These are phyloP conservation scores for Zygosaccharomyces sapae DNA, from an alignment of 1,139 yeast species.

Conservation along the genomic window DNA sequence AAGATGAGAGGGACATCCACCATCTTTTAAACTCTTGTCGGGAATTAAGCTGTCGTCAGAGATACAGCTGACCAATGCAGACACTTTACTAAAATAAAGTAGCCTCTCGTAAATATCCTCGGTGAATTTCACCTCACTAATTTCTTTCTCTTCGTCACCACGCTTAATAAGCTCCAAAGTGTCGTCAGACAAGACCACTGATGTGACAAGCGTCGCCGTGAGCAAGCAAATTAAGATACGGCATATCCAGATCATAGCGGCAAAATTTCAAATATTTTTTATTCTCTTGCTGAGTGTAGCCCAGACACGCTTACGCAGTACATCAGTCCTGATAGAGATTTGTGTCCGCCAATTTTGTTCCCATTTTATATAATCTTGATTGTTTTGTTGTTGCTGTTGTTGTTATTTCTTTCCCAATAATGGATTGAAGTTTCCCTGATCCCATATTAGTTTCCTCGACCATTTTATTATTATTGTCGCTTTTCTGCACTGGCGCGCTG, in stretches of 20 bases:
- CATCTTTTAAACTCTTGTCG: slow-evolving; percentile 25
- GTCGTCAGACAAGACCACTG: slow-evolving; percentile 1
- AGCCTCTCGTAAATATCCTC: slow-evolving; percentile 27
- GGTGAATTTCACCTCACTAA: slow-evolving; percentile 12
- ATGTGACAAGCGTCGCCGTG: neutral
- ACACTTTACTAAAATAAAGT: slow-evolving; percentile 33
- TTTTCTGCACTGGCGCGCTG: slow-evolving; percentile 4
- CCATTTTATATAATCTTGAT: slow-evolving; percentile 1
- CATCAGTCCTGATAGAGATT: neutral
- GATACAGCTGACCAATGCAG: slow-evolving; percentile 33
- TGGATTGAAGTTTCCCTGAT: neutral
- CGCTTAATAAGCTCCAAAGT: neutral
- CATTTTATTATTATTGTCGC: neutral
- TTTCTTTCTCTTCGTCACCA: neutral
- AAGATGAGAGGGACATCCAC: slow-evolving; percentile 33
- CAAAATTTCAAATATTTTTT: neutral
- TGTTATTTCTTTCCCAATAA: neutral
- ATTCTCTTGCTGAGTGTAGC: neutral
- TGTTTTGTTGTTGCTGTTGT: too few species aligned
- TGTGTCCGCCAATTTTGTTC: neutral
- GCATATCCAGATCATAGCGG: neutral
- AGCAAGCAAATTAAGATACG: neutral
- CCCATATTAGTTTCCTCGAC: neutral
- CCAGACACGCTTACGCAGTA: neutral
- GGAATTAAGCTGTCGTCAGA: slow-evolving; percentile 18